Evolutionary conservation across 305 asterid species (phyloP), one percentile per base, ranked within the genome.

Genomic region (Fraxinus albicans): DNA sequence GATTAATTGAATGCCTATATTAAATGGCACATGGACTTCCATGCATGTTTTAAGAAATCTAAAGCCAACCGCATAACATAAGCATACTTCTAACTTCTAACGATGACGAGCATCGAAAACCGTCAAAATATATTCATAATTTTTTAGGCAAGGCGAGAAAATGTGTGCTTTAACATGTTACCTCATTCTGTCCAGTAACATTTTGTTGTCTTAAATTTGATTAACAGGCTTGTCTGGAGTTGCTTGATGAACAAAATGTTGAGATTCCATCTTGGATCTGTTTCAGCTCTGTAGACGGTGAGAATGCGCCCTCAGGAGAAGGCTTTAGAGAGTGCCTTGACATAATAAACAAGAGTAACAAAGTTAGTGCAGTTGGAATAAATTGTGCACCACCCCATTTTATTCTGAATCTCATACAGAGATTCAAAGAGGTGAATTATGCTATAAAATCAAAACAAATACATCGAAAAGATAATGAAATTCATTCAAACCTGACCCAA

Each of bases 301-400:
- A 84, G 63, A 92, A 89, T 34, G 93, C 95, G 0, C 91, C 98
- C 8, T 91, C 98, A 0, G 94, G 98, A 74, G 98, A 92, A 82
- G 88, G 86, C 89, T 92, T 93, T 80, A 80, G 85, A 23, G 96
- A 92, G 31, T 86, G 91, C 83, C 85, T 91, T 9, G 79, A 84
- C 9, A 44, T 90, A 1, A 84, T 92, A 76, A 91, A 88, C 85
- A 85, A 85, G 82, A 92, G 93, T 73, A 78, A 86, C 80, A 89
- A 33, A 70, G 89, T 92, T 42, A 21, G 76, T 38, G 93, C 94
- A 2, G 92, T 90, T 9, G 98, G 98, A 33, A 89, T 93, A 67
- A 93, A 93, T 55, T 93, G 96, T 67, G 90, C 94, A 21, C 93
- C 97, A 36, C 95, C 97, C 29, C 97, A 93, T 23, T 92, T 91